phyloP scores from a whole-genome alignment of 1,284 basidiomycete species.

The Xanthoconium separans region DNA sequence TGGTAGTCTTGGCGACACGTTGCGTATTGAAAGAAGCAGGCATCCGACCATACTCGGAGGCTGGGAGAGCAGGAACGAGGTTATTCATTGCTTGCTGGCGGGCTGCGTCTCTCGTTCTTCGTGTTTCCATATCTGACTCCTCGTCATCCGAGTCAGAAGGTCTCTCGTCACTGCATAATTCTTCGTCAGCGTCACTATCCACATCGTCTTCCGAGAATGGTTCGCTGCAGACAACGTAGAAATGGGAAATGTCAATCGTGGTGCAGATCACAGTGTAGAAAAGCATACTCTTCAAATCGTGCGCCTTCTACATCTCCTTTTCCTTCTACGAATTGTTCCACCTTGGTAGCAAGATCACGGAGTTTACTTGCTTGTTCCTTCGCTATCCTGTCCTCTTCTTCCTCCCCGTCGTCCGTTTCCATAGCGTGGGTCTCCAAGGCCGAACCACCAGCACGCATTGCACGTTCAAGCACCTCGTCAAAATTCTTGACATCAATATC shows the following conservation, averaged over 20 bases:
- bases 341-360: conserved; percentile 76
- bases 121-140: conserved; percentile 32
- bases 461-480: conserved; percentile 55
- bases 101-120: conserved; percentile 35
- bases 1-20: conserved; percentile 50
- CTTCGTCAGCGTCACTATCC: conserved; percentile 37
- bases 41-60: conserved; percentile 79
- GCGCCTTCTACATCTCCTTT: conserved; percentile 87
- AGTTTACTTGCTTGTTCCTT: conserved; percentile 70
- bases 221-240: conserved; percentile 45
- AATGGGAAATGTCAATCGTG: conserved; percentile 2
- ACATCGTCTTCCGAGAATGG: conserved; percentile 50
- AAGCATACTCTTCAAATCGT: conserved; percentile 80
- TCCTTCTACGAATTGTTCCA: conserved; percentile 85
- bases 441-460: conserved; percentile 25
- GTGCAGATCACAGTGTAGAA: conserved; percentile 1
- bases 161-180: conserved; percentile 46
- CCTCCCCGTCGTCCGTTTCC: conserved; percentile 44
- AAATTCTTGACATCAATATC: conserved; percentile 63
- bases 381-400: conserved; percentile 48
- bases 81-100: conserved; percentile 65
- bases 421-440: conserved; percentile 34
- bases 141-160: conserved; percentile 41
- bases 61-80: conserved; percentile 67
- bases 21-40: conserved; percentile 75